These are phyloP conservation scores for Sporobolomyces phaffii DNA, from an alignment of 768 basidiomycete genomes.

Conservation along the genomic window DNA sequence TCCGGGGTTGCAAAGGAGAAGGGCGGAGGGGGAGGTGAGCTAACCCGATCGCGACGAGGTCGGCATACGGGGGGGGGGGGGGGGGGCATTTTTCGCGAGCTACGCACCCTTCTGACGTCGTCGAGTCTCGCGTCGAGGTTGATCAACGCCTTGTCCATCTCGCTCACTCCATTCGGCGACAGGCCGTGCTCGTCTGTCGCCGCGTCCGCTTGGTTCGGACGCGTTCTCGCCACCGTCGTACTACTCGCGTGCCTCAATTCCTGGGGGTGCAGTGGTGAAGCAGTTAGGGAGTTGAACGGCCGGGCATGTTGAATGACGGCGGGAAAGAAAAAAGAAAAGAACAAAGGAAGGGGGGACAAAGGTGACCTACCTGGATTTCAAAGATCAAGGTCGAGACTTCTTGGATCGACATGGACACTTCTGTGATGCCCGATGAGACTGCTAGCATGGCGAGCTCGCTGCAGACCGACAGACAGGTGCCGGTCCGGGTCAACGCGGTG, in stretches of 20 bases:
- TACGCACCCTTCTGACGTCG: slow-evolving; percentile 19
- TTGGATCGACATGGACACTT: slow-evolving; percentile 29
- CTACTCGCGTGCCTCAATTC: slow-evolving; percentile 38
- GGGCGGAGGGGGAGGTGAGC: not conserved
- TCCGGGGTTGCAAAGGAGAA: not conserved
- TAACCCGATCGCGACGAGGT: too few relatives aligned
- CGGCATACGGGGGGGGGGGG: too few relatives aligned
- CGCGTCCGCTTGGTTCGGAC: too few relatives aligned
- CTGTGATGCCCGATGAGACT: slow-evolving; percentile 36
- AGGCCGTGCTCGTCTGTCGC: too few relatives aligned
- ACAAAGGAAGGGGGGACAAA: not conserved
- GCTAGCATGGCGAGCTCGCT: slow-evolving; percentile 30
- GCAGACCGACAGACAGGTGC: not conserved
- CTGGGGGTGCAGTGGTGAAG: too few relatives aligned
- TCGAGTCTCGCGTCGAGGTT: slow-evolving; percentile 38
- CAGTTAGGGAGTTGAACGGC: too few relatives aligned
- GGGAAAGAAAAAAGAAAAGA: too few relatives aligned
- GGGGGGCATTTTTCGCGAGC: too few relatives aligned
- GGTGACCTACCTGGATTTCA: slow-evolving; percentile 36
- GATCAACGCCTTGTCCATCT: slow-evolving; percentile 37
- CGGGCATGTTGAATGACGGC: too few relatives aligned
- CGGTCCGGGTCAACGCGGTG: too few relatives aligned
- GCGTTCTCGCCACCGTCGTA: too few relatives aligned
- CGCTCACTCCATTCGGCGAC: slow-evolving; percentile 1
- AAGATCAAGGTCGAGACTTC: slow-evolving; percentile 38